Conservation (phyloP, 2,329 filamentous ascomycete genomes). For the Ramichloridium luteum region DNA sequence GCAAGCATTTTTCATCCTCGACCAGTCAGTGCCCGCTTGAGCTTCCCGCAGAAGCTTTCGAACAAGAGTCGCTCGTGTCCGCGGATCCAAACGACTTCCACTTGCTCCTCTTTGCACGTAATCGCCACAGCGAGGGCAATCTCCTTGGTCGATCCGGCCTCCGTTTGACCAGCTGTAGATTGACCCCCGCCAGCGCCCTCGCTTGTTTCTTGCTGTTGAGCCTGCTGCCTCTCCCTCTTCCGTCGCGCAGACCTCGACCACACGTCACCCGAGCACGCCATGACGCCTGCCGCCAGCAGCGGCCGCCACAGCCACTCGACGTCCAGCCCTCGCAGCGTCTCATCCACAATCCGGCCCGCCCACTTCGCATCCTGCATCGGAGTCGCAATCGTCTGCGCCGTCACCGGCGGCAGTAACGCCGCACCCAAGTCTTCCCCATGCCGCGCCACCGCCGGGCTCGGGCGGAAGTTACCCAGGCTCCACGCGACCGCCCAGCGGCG, state of each 20-base stretch:
- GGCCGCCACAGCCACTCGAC: constrained; percentile 55
- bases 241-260: constrained; percentile 67
- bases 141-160: constrained; percentile 15
- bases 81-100: constrained; percentile 56
- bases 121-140: constrained; percentile 32
- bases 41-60: constrained; percentile 76
- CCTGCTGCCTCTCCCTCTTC: constrained; percentile 31
- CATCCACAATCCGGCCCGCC: constrained; percentile 29
- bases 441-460: constrained; percentile 34
- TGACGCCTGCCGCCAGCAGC: constrained; percentile 43
- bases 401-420: constrained; percentile 32
- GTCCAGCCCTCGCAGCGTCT: constrained; percentile 44
- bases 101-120: constrained; percentile 24
- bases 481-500: constrained; percentile 79
- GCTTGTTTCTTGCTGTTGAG: constrained; percentile 21
- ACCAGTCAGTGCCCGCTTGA: constrained; percentile 45
- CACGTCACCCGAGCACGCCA: constrained; percentile 57
- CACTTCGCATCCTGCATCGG: constrained; percentile 18
- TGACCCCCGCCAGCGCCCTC: constrained; percentile 11
- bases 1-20: too few species aligned
- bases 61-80: constrained; percentile 63
- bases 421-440: constrained; percentile 19
- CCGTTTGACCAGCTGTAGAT: constrained; percentile 1
- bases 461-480: constrained; percentile 62
- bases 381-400: constrained; percentile 35